Evolutionary conservation across 2,329 filamentous ascomycete genomes (phyloP).

Genomic region (Cordyceps fumosorosea): DNA sequence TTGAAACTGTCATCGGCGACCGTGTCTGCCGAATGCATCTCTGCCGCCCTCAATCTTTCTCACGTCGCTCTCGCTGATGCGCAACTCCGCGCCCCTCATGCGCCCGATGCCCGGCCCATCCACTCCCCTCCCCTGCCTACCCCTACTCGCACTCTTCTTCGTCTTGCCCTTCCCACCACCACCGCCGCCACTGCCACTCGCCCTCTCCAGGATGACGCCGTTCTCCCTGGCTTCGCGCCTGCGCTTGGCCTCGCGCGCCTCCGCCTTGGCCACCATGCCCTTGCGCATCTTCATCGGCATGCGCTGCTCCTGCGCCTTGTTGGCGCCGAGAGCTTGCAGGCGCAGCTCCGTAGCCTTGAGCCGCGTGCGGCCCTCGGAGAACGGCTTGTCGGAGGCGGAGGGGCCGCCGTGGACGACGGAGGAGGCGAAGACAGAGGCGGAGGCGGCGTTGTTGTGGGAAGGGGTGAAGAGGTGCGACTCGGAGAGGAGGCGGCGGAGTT

Average conservation of each 20-base stretch:
- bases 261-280: slow-evolving; percentile 69
- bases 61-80: slow-evolving; percentile 71
- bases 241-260: slow-evolving; percentile 60
- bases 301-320: slow-evolving; percentile 59
- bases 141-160: slow-evolving; percentile 32
- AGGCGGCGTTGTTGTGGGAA: slow-evolving; percentile 30
- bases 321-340: slow-evolving; percentile 74
- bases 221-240: slow-evolving; percentile 80
- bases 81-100: slow-evolving; percentile 73
- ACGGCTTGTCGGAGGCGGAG: slow-evolving; percentile 31
- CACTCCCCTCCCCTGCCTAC: slow-evolving; percentile 51
- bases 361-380: slow-evolving; percentile 61
- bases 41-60: slow-evolving; percentile 56
- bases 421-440: slow-evolving; percentile 39
- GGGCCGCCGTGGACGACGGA: slow-evolving; percentile 34
- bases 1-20: background rate
- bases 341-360: slow-evolving; percentile 80
- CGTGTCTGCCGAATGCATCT: slow-evolving; percentile 28
- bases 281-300: slow-evolving; percentile 86
- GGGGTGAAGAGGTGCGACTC: slow-evolving; percentile 77
- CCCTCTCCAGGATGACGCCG: slow-evolving; percentile 75
- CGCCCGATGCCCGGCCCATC: slow-evolving; percentile 74
- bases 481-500: slow-evolving; percentile 79
- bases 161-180: slow-evolving; percentile 28
- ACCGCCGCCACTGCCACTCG: background rate